phyloP scores from a whole-genome alignment of 108 stramenopile genomes.

The Stephanodiscus minutulus region DNA sequence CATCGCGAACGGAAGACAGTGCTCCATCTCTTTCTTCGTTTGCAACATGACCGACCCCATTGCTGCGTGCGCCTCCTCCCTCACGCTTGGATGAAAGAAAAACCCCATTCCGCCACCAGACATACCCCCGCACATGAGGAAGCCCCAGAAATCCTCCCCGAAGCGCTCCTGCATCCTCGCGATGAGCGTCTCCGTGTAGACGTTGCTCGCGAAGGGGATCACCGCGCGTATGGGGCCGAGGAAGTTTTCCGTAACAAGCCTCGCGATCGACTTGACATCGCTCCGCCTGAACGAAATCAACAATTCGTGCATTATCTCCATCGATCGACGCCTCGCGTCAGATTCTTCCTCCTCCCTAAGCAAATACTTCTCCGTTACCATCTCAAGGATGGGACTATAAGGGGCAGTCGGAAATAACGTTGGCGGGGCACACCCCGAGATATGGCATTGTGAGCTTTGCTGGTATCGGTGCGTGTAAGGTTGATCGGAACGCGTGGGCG shows the following conservation, averaged over 20 bases:
- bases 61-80: conserved; percentile 37
- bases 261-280: conserved; percentile 51
- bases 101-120: conserved; percentile 70
- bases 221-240: conserved; percentile 55
- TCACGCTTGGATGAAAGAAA: conserved; percentile 56
- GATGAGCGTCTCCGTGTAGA: conserved; percentile 64
- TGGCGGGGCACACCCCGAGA: background rate
- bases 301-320: conserved; percentile 58
- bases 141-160: conserved; percentile 60
- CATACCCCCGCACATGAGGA: conserved; percentile 60
- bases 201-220: conserved; percentile 61
- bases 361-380: conserved; percentile 69
- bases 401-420: no score
- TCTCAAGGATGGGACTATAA: conserved; percentile 56
- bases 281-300: conserved; percentile 47
- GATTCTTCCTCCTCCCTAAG: conserved; percentile 61
- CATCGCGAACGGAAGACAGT: conserved; percentile 64
- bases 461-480: no score
- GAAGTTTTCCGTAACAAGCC: conserved; percentile 60
- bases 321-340: conserved; percentile 51
- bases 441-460: no score
- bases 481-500: background rate
- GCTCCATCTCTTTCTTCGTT: conserved; percentile 61
- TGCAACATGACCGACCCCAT: conserved; percentile 58
- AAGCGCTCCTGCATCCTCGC: conserved; percentile 43